These are phyloP conservation scores for Zostera marina DNA, from an alignment of 116 monocot genomes.

Conservation along the genomic window DNA sequence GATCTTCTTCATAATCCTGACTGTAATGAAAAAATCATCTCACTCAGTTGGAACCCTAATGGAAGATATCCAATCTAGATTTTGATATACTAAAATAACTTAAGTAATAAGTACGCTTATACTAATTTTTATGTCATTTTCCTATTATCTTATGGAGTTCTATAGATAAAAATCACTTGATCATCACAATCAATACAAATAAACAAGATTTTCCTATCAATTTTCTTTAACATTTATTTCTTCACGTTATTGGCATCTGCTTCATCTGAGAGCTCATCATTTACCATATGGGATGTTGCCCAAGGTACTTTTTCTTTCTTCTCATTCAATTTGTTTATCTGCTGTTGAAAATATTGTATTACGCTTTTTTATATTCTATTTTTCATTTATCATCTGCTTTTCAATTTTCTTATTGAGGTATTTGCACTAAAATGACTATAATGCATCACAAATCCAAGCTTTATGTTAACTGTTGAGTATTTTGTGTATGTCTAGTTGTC, in stretches of 20 bases:
- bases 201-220: not conserved
- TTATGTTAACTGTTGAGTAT: too few species aligned
- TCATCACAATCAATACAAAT: too few species aligned
- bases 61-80: slow-evolving; percentile 80
- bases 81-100: not conserved
- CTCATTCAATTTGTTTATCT: not conserved
- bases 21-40: slow-evolving; percentile 38
- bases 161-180: too few species aligned
- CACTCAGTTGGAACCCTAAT: slow-evolving; percentile 75
- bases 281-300: slow-evolving; percentile 93
- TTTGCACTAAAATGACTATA: not conserved
- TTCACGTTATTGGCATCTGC: slow-evolving; percentile 83
- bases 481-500: too few species aligned
- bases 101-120: not conserved
- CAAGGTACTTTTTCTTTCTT: slow-evolving; percentile 41
- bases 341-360: not conserved
- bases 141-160: too few species aligned
- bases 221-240: slow-evolving; percentile 39
- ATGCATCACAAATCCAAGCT: too few species aligned
- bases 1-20: slow-evolving; percentile 59
- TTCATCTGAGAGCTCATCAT: slow-evolving; percentile 63
- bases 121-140: too few species aligned
- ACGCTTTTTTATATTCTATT: not conserved
- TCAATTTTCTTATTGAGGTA: not conserved
- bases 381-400: not conserved